These are phyloP conservation scores for Ustilago hordei DNA, from an alignment of 1,284 basidiomycete species.

Conservation along the genomic window DNA sequence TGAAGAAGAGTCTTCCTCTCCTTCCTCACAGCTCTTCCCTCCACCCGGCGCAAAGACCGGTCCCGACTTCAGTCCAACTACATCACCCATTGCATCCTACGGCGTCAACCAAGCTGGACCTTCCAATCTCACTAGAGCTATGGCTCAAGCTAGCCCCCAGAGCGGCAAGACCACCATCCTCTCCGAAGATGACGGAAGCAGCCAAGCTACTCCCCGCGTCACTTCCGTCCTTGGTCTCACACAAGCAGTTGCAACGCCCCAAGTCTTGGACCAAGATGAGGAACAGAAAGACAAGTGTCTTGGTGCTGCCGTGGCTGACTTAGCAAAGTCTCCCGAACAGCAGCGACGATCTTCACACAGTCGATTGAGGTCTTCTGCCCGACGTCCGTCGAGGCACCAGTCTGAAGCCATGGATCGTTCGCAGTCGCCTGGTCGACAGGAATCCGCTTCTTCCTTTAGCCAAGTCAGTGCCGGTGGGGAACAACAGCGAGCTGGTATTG, in stretches of 20 bases:
- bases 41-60: slow-evolving; percentile 11
- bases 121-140: slow-evolving; percentile 47
- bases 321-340: background rate
- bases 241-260: slow-evolving; percentile 31
- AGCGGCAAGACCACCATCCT: slow-evolving; percentile 24
- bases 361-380: slow-evolving; percentile 28
- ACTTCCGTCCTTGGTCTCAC: slow-evolving; percentile 36
- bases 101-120: slow-evolving; percentile 43
- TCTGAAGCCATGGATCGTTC: slow-evolving; percentile 28
- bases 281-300: slow-evolving; percentile 24
- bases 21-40: slow-evolving; percentile 33
- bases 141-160: slow-evolving; percentile 39
- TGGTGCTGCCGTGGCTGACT: slow-evolving; percentile 3
- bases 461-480: slow-evolving; percentile 35
- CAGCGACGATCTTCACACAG: slow-evolving; percentile 18
- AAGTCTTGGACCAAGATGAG: slow-evolving; percentile 11
- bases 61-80: slow-evolving; percentile 32
- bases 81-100: slow-evolving; percentile 34
- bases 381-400: slow-evolving; percentile 5
- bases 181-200: slow-evolving; percentile 35
- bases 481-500: slow-evolving; percentile 46
- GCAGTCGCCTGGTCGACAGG: slow-evolving; percentile 20
- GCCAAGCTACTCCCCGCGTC: slow-evolving; percentile 38
- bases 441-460: slow-evolving; percentile 38
- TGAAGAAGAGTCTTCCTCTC: slow-evolving; percentile 37